A percentile compares a stretch with the other conserved stretches of the same genome.
phyloP scores from a whole-genome alignment of 2,329 filamentous ascomycete genomes.

The Colletotrichum kahawae region DNA sequence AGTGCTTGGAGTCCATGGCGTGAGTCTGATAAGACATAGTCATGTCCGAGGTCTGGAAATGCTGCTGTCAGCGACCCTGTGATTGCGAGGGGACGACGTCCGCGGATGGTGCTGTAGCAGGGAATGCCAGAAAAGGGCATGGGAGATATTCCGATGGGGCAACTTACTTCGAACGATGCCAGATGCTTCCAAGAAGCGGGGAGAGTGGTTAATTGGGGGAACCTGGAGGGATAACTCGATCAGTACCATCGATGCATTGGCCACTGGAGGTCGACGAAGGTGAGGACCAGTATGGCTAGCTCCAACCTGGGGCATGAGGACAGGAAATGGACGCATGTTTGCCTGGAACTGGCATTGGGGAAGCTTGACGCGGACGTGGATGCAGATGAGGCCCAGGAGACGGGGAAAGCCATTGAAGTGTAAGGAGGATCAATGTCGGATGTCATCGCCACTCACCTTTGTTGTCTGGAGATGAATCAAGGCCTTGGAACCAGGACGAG shows the following conservation, averaged over 20 bases:
- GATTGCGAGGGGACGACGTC: background rate
- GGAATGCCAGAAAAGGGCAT: background rate
- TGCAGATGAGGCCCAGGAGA: background rate
- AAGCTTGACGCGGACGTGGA: background rate
- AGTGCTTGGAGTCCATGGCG: constrained; percentile 40
- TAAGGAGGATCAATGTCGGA: background rate
- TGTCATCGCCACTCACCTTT: constrained; percentile 9
- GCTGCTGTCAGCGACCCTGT: background rate
- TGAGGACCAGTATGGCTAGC: background rate
- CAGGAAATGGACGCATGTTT: background rate
- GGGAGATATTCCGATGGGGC: background rate
- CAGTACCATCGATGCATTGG: background rate
- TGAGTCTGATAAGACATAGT: constrained; percentile 40
- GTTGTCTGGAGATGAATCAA: constrained; percentile 22
- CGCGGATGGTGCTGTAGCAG: background rate
- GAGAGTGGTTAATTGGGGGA: background rate
- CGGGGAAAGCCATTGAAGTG: background rate
- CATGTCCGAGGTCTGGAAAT: constrained; percentile 7
- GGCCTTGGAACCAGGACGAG: constrained; percentile 26
- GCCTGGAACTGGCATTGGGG: background rate
- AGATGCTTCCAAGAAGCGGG: constrained; percentile 2
- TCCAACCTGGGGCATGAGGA: background rate
- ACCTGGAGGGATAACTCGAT: background rate
- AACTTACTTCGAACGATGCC: constrained; percentile 5
- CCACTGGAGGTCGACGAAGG: background rate